These are phyloP conservation scores for Globisporangium carolinianum DNA, from an alignment of 352 stramenopile genomes.

Conservation along the genomic window DNA sequence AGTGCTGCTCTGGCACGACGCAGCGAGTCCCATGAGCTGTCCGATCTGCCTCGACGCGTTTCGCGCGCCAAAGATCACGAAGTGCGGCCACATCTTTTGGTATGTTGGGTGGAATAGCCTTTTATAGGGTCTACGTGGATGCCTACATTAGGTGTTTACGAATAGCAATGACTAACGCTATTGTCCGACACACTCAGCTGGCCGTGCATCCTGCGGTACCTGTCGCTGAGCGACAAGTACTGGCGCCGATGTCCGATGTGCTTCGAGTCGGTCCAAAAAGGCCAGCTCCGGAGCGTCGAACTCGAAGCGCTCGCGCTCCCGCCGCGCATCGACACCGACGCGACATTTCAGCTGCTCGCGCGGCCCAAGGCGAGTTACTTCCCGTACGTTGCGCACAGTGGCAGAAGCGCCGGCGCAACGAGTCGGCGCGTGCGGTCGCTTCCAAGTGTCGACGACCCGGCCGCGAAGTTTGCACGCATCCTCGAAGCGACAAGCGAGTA, in stretches of 20 bases:
- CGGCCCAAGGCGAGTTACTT: constrained; percentile 66
- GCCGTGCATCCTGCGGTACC: constrained; percentile 76
- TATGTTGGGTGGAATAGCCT: constrained; percentile 11
- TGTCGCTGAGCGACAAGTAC: constrained; percentile 84
- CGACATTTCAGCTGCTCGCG: constrained; percentile 73
- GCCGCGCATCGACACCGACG: constrained; percentile 40
- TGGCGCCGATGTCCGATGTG: constrained; percentile 85
- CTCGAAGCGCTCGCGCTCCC: constrained; percentile 52
- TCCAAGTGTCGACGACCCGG: constrained; percentile 58
- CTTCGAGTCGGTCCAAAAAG: constrained; percentile 83
- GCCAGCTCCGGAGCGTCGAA: constrained; percentile 63
- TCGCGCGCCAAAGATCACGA: constrained; percentile 79
- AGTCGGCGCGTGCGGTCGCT: constrained; percentile 32
- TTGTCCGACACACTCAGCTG: constrained; percentile 31
- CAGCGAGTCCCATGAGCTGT: constrained; percentile 43
- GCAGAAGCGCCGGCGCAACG: background rate
- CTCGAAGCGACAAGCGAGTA: constrained; percentile 67
- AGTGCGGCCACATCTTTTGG: constrained; percentile 84
- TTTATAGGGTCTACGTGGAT: background rate
- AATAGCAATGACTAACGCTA: background rate
- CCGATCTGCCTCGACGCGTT: constrained; percentile 79
- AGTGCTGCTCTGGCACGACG: constrained; percentile 74
- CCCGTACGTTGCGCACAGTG: constrained; percentile 31
- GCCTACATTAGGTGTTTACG: background rate
- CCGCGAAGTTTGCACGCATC: constrained; percentile 66